These are phyloP conservation scores for Apiospora sp. DNA, from an alignment of 2,329 filamentous ascomycete genomes.

Conservation along the genomic window DNA sequence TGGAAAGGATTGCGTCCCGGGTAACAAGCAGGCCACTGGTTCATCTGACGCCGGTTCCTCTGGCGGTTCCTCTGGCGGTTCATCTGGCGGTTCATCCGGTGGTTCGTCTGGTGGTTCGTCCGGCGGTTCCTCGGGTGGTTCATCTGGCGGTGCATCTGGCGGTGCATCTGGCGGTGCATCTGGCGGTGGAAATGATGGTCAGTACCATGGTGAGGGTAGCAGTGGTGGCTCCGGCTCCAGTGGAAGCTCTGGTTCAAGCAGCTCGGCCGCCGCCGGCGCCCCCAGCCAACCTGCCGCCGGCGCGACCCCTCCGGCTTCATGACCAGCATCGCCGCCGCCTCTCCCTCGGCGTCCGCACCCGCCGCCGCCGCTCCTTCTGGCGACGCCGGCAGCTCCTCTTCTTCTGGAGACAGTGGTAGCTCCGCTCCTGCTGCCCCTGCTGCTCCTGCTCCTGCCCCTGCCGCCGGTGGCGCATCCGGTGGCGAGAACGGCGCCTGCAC, in stretches of 20 bases:
- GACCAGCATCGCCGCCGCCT: background rate
- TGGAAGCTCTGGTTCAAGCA: slow-evolving; percentile 23
- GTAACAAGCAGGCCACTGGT: slow-evolving; percentile 59
- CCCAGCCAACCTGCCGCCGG: slow-evolving; percentile 25
- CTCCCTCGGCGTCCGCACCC: slow-evolving; percentile 12
- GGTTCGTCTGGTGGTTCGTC: slow-evolving; percentile 56
- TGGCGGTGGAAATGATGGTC: slow-evolving; percentile 27
- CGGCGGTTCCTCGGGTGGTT: slow-evolving; percentile 36
- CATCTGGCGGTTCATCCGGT: slow-evolving; percentile 74
- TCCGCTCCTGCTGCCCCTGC: background rate
- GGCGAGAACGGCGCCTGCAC: slow-evolving; percentile 48
- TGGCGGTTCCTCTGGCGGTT: slow-evolving; percentile 56
- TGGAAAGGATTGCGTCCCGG: slow-evolving; percentile 38
- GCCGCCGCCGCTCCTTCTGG: slow-evolving; percentile 19
- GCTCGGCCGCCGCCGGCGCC: slow-evolving; percentile 26
- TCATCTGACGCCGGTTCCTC: slow-evolving; percentile 44
- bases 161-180: slow-evolving; percentile 22
- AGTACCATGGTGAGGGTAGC: slow-evolving; percentile 7
- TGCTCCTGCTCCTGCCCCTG: background rate
- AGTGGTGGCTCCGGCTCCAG: slow-evolving; percentile 12
- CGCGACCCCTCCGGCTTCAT: slow-evolving; percentile 24
- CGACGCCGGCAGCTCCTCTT: background rate
- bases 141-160: too few species aligned
- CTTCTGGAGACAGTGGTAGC: background rate
- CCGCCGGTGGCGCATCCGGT: background rate